These are phyloP conservation scores for Mimosa pudica DNA, from an alignment of 306 rosid genomes.

Conservation along the genomic window DNA sequence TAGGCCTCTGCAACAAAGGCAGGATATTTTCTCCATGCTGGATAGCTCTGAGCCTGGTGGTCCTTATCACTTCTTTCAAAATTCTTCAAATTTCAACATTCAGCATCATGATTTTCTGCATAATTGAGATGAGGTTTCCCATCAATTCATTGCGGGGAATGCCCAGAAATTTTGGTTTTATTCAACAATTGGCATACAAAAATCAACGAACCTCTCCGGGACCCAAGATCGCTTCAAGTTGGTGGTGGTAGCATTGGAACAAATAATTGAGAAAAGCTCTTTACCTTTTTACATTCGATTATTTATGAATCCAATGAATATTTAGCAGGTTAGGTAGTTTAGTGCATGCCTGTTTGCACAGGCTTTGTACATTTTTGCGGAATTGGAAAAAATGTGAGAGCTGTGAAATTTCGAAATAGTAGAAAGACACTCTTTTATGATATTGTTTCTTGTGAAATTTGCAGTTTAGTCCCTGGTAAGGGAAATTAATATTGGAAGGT, in stretches of 20 bases:
- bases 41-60: constrained; percentile 26
- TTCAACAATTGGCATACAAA: not conserved
- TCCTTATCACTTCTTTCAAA: constrained; percentile 19
- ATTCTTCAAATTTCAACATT: constrained; percentile 14
- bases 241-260: not conserved
- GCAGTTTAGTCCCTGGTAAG: too few species aligned
- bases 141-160: not conserved
- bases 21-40: constrained; percentile 20
- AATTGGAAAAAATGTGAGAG: not conserved
- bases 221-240: not conserved
- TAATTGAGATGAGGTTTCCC: not conserved
- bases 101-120: not conserved
- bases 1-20: constrained; percentile 19
- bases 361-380: not conserved
- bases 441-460: not conserved
- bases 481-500: too few species aligned
- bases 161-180: not conserved
- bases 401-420: not conserved
- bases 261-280: not conserved
- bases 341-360: not conserved
- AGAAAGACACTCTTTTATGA: not conserved
- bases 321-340: not conserved
- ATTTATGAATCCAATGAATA: not conserved
- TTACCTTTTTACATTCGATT: not conserved
- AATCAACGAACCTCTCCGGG: not conserved